These are phyloP conservation scores for Halophytophthora batemanensis DNA, from an alignment of 352 stramenopile genomes.

Conservation along the genomic window DNA sequence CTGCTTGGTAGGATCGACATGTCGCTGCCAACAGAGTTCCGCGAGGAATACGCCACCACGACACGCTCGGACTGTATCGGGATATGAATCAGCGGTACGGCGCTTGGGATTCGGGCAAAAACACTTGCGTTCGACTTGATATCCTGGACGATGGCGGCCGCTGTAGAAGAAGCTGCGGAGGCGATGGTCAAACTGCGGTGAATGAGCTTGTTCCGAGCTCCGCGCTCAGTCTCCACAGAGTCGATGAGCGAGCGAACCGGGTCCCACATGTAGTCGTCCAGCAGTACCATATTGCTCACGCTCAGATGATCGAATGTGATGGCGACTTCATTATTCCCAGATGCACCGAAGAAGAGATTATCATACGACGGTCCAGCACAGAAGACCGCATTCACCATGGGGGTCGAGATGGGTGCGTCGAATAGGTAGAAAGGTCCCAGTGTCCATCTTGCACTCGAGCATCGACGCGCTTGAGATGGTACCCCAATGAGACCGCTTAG, in stretches of 20 bases:
- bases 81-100: conserved; percentile 46
- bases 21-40: conserved; percentile 33
- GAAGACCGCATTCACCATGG: conserved; percentile 52
- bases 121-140: conserved; percentile 54
- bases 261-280: conserved; percentile 67
- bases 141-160: conserved; percentile 66
- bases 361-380: conserved; percentile 55
- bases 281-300: conserved; percentile 43
- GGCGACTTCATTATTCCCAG: conserved; percentile 46
- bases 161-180: conserved; percentile 56
- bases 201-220: conserved; percentile 42
- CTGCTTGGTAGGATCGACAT: conserved; percentile 40
- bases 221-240: conserved; percentile 60
- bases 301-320: conserved; percentile 48
- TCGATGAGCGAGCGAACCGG: conserved; percentile 64
- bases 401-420: conserved; percentile 46
- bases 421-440: conserved; percentile 65
- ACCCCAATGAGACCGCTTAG: conserved; percentile 60
- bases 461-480: conserved; percentile 41
- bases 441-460: conserved; percentile 43
- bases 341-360: conserved; percentile 47
- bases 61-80: conserved; percentile 48
- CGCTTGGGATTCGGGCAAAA: conserved; percentile 51
- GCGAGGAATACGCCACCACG: conserved; percentile 45
- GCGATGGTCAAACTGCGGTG: conserved; percentile 50